A percentile compares a stretch with the other conserved stretches of the same genome.
phyloP scores from a whole-genome alignment of 2,329 filamentous ascomycete species.

The Alternaria metachromatica region DNA sequence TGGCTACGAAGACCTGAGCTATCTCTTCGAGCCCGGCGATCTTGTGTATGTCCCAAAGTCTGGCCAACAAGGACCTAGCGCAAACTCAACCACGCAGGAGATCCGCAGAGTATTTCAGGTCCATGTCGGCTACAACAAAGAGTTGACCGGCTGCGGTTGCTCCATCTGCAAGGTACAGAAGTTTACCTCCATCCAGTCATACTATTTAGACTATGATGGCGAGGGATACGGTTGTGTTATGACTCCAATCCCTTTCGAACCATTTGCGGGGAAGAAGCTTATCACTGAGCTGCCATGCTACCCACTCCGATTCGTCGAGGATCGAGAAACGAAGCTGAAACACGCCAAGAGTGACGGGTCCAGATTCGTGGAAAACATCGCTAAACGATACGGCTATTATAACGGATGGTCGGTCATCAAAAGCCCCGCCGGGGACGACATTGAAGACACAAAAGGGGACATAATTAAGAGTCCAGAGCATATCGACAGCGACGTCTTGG shows the following conservation, averaged over 20 bases:
- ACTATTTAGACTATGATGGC: neutral
- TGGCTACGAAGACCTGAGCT: accelerated
- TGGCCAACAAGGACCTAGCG: neutral
- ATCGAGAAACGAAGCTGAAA: neutral
- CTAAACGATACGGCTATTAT: neutral
- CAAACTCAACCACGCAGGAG: neutral
- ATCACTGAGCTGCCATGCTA: neutral
- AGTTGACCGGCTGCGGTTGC: neutral
- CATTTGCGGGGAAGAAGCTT: neutral
- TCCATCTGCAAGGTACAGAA: neutral
- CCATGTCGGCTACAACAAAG: neutral
- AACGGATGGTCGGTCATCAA: neutral
- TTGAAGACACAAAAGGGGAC: neutral
- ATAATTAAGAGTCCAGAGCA: neutral
- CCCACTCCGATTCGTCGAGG: neutral
- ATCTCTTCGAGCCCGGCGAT: neutral
- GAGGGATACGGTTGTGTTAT: neutral
- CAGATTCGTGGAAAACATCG: neutral
- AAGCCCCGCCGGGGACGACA: neutral
- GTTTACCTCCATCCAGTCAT: neutral
- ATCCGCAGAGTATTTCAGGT: neutral
- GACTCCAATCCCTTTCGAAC: neutral
- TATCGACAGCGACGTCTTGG: neutral
- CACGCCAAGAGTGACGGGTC: neutral
- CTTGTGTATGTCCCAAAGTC: neutral